Conservation (phyloP, 768 basidiomycete genomes). For the Rhizopogon rudus region DNA sequence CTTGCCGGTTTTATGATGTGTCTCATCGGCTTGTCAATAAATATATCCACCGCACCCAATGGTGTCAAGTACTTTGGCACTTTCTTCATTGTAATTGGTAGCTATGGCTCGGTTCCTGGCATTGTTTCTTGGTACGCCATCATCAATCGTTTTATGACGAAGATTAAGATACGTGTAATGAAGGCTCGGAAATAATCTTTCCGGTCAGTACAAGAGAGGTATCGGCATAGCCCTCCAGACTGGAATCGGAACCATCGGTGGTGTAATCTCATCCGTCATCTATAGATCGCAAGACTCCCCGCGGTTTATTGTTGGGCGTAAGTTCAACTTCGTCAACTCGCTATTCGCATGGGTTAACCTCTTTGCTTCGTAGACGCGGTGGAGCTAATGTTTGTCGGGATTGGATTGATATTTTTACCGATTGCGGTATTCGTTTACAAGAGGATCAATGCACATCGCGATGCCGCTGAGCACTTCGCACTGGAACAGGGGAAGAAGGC, state of each 20-base stretch:
- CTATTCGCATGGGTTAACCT: background rate
- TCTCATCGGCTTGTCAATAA: slow-evolving; percentile 54
- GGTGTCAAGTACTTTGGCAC: slow-evolving; percentile 48
- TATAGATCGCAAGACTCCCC: slow-evolving; percentile 49
- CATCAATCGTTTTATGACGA: too few relatives aligned
- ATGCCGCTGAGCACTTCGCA: too few relatives aligned
- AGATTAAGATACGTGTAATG: too few relatives aligned
- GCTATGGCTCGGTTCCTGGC: slow-evolving; percentile 54
- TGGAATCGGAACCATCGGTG: slow-evolving; percentile 59
- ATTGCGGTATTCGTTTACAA: too few relatives aligned
- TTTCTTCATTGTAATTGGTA: slow-evolving; percentile 25
- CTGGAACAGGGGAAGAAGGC: too few relatives aligned
- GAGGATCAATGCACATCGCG: too few relatives aligned
- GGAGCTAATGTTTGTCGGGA: too few relatives aligned
- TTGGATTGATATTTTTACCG: too few relatives aligned
- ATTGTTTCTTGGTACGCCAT: slow-evolving; percentile 46
- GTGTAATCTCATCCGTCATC: slow-evolving; percentile 56
- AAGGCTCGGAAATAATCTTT: slow-evolving; percentile 47
- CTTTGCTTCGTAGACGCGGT: too few relatives aligned
- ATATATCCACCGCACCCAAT: slow-evolving; percentile 45
- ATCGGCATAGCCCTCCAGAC: slow-evolving; percentile 63
- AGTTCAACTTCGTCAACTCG: slow-evolving; percentile 10
- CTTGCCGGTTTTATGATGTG: slow-evolving; percentile 42
- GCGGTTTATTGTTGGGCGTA: slow-evolving; percentile 37
- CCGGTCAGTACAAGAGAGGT: slow-evolving; percentile 63